These are phyloP conservation scores for Eucalyptus grandis DNA, from an alignment of 345 rosid genomes.

Conservation along the genomic window DNA sequence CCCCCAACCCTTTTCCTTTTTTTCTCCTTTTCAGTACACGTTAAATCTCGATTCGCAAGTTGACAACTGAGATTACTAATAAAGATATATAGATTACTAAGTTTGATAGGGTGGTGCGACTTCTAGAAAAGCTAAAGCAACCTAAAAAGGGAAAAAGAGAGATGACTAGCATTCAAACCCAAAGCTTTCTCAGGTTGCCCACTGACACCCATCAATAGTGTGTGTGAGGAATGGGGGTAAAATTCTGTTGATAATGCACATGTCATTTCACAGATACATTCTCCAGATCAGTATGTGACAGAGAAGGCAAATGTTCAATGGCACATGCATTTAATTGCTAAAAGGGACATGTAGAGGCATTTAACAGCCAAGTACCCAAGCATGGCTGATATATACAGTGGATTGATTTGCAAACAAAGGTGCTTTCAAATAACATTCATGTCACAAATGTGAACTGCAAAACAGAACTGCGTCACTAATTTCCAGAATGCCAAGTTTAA, in stretches of 20 bases:
- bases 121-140: not conserved
- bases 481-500: not conserved
- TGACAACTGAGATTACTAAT: not conserved
- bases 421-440: not conserved
- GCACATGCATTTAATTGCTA: not conserved
- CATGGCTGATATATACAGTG: not conserved
- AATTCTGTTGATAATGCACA: not conserved
- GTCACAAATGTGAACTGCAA: not conserved
- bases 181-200: not conserved
- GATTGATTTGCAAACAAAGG: not conserved
- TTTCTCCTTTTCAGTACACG: not conserved
- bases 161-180: not conserved
- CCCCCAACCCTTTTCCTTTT: not conserved
- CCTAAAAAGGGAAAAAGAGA: not conserved
- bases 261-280: not conserved
- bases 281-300: not conserved
- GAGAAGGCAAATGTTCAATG: not conserved
- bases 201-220: not conserved
- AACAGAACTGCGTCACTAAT: not conserved
- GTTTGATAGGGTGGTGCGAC: not conserved
- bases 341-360: not conserved
- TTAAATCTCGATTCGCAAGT: not conserved
- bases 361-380: not conserved
- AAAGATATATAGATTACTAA: not conserved
- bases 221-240: not conserved